Percentiles rank a stretch among this genome's conserved stretches.
These are phyloP conservation scores for Leccinum imitatum DNA, from an alignment of 768 basidiomycete species.

Conservation along the genomic window DNA sequence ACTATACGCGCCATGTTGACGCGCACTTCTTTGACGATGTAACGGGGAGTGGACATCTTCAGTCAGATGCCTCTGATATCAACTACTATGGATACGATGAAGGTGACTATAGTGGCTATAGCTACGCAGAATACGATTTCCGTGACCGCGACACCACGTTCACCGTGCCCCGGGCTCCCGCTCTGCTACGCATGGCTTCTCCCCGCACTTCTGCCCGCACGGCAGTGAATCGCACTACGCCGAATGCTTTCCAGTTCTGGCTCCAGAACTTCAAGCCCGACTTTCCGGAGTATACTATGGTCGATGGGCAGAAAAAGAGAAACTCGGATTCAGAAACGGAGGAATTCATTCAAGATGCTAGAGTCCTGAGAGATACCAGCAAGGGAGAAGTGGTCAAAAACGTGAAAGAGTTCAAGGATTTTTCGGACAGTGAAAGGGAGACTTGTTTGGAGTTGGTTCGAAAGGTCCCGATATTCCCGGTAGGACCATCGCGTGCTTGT, in stretches of 20 bases:
- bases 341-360: slow-evolving; percentile 4
- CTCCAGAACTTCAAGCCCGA: not conserved
- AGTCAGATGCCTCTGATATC: not conserved
- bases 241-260: slow-evolving; percentile 20
- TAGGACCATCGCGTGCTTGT: slow-evolving; percentile 8
- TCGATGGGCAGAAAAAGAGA: slow-evolving; percentile 16
- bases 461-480: slow-evolving; percentile 25
- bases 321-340: not conserved
- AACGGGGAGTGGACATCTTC: not conserved
- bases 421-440: slow-evolving; percentile 4
- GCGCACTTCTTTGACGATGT: slow-evolving; percentile 3
- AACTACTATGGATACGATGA: slow-evolving; percentile 2
- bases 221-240: not conserved
- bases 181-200: not conserved
- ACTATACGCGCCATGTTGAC: slow-evolving; percentile 15
- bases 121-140: not conserved
- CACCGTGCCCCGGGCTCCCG: no score
- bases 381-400: slow-evolving; percentile 17
- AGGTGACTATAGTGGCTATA: not conserved
- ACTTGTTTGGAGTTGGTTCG: slow-evolving; percentile 17
- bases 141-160: not conserved
- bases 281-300: slow-evolving; percentile 15
- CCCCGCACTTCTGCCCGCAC: not conserved
- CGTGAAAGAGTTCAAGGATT: slow-evolving; percentile 19
- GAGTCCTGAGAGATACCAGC: slow-evolving; percentile 12